Evolutionary conservation across 306 rosid species (phyloP), one percentile per base, ranked within the genome.

Genomic region (Spatholobus suberectus): DNA sequence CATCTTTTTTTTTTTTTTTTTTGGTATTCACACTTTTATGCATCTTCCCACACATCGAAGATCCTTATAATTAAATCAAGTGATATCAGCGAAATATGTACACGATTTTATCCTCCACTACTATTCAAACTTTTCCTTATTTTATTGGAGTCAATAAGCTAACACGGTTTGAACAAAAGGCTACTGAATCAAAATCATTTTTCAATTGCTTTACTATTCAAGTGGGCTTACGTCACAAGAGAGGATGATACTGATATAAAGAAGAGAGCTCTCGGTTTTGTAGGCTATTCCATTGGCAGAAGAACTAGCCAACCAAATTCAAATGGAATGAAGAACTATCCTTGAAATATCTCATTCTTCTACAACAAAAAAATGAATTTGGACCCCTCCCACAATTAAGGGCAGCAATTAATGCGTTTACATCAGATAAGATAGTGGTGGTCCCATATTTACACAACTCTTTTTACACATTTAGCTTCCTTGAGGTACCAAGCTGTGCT

Each of bases 291-390:
- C 82, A 57, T 58, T 67, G 76, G 26, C 81, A 86, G 32, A 29
- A 29, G 68, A 80, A 75, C 79, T 71, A n/a, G 47, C 80, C 85
- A 84, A 86, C 76, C 41, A 82, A 75, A 81, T 54, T 32, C 41
- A 76, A 76, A 69, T 34, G 80, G 86, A 58, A 82, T 67, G 63
- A 76, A 72, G 59, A 70, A 75, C 37, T 46, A 82, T 79, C 63
- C 76, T 40, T 38, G 17, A 5, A 78, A 86, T 43, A 86, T 89
- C 61, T 80, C 67, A 85, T 87, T 85, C 86, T 79, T 83, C 46
- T 15, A 62, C 58, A 73, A 46, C 44, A 61, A 70, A 70, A 26
- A 70, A 18, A 68, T 65, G 54, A 55, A 18, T 29, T 77, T 78
- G 84, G 86, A 86, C 75, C 89, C 88, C 81, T 58, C 76, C 83